Evolutionary conservation across 768 basidiomycete species (phyloP).

Genomic region (Suillus ampliporus): DNA sequence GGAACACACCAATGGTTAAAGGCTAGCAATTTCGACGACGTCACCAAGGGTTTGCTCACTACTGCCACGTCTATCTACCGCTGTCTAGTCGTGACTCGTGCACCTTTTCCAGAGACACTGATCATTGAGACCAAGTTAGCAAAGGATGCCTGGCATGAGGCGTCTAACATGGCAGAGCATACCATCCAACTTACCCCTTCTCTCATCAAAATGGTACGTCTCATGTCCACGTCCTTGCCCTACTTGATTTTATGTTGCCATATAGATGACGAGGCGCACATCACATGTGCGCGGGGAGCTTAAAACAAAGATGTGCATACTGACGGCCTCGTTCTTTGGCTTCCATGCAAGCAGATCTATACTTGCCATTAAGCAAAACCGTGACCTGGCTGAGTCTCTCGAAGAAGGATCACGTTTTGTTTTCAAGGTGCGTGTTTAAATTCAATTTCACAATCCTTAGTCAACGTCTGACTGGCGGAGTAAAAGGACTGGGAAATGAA

Average conservation of each 20-base stretch:
- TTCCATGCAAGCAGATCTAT: constrained; percentile 1
- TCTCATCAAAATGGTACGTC: constrained; percentile 8
- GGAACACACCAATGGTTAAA: not conserved
- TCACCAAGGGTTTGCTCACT: constrained; percentile 23
- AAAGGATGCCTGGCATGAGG: not conserved
- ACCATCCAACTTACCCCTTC: constrained; percentile 8
- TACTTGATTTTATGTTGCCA: not conserved
- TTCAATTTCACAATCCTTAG: not conserved
- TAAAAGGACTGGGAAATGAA: constrained; percentile 8
- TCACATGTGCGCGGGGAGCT: constrained; percentile 16
- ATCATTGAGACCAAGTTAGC: constrained; percentile 9
- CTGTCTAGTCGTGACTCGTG: constrained; percentile 9
- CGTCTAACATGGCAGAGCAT: not conserved
- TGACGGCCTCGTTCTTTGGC: constrained; percentile 4
- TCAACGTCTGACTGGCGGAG: not conserved
- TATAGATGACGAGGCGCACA: constrained; percentile 4
- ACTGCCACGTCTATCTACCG: constrained; percentile 18
- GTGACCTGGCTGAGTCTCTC: constrained; percentile 9
- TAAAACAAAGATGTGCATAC: constrained; percentile 13
- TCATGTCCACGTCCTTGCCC: not conserved
- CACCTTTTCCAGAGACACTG: constrained; percentile 26
- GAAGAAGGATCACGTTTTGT: constrained; percentile 14
- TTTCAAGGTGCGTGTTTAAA: constrained; percentile 11
- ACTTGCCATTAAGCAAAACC: constrained; percentile 4
- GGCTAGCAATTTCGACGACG: constrained; percentile 24